phyloP scores from a whole-genome alignment of 1,284 basidiomycete genomes.

The Fistulinella cinereoalba region DNA sequence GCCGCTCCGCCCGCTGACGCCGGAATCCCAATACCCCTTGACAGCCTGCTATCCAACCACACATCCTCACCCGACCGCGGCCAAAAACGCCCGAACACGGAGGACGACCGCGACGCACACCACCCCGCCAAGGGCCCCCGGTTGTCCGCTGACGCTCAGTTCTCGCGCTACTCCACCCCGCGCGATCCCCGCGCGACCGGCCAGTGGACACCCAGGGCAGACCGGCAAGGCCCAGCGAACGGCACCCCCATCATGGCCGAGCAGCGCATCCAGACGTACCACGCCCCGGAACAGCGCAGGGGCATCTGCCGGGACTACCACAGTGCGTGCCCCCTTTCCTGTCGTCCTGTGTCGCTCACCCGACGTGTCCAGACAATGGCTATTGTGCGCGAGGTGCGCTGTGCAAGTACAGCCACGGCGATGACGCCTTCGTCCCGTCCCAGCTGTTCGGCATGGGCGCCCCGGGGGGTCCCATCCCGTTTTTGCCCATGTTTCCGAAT shows the following conservation, averaged over 20 bases:
- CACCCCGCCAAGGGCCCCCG: slow-evolving; percentile 69
- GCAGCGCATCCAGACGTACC: slow-evolving; percentile 54
- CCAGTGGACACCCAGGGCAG: slow-evolving; percentile 38
- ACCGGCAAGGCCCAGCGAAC: slow-evolving; percentile 31
- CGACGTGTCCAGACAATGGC: slow-evolving; percentile 63
- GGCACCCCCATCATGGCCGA: slow-evolving; percentile 40
- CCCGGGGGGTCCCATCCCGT: slow-evolving; percentile 45
- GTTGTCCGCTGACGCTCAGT: slow-evolving; percentile 57
- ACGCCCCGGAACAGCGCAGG: slow-evolving; percentile 64
- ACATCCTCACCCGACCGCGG: slow-evolving; percentile 48
- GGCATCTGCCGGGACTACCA: slow-evolving; percentile 87
- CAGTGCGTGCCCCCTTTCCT: slow-evolving; percentile 54
- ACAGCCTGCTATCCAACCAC: slow-evolving; percentile 52
- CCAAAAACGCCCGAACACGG: slow-evolving; percentile 61
- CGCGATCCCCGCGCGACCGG: slow-evolving; percentile 42
- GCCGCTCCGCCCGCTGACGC: slow-evolving; percentile 44
- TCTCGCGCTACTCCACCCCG: slow-evolving; percentile 55
- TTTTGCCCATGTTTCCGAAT: slow-evolving; percentile 61
- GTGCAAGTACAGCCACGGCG: slow-evolving; percentile 91
- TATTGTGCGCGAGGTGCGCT: slow-evolving; percentile 88
- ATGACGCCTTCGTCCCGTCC: slow-evolving; percentile 71
- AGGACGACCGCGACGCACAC: slow-evolving; percentile 55
- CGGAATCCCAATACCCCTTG: slow-evolving; percentile 77
- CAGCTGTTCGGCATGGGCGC: slow-evolving; percentile 59
- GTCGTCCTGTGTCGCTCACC: slow-evolving; percentile 2